Conservation (phyloP, 805 yeast species). For the Metschnikowia rubicola region DNA sequence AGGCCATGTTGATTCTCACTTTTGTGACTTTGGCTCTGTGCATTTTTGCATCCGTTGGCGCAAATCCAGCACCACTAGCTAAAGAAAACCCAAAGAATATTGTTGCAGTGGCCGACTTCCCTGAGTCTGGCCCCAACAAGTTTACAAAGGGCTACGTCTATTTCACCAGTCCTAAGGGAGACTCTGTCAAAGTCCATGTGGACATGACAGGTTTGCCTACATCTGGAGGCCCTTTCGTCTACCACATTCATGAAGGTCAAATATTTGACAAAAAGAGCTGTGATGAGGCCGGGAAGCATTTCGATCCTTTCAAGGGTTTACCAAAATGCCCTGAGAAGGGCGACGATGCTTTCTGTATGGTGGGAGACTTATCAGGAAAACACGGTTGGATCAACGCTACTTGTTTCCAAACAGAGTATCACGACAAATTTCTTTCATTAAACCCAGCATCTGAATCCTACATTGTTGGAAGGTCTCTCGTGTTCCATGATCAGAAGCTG, state of each 20-base stretch:
- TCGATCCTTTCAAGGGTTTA: conserved; percentile 61
- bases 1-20: background rate
- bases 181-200: conserved; percentile 61
- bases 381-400: conserved; percentile 72
- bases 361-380: conserved; percentile 76
- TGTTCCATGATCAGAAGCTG: conserved; percentile 14
- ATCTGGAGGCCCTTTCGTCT: conserved; percentile 63
- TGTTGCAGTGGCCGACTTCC: conserved; percentile 57
- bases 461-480: conserved; percentile 52
- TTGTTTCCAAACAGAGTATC: conserved; percentile 59
- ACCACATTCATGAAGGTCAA: conserved; percentile 62
- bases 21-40: conserved; percentile 1
- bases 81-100: conserved; percentile 47
- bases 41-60: conserved; percentile 14
- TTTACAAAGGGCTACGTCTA: conserved; percentile 40
- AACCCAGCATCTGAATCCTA: conserved; percentile 53
- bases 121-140: conserved; percentile 19
- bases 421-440: conserved; percentile 65
- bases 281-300: conserved; percentile 51
- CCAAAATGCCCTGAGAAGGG: conserved; percentile 48
- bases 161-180: conserved; percentile 56
- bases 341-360: conserved; percentile 57
- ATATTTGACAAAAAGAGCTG: conserved; percentile 51
- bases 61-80: conserved; percentile 49
- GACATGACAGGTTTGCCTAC: conserved; percentile 69